A percentile compares a stretch with the other conserved stretches of the same genome.
Evolutionary conservation across 257 asterid species (phyloP).

Genomic region (Solanum pinnatisectum): DNA sequence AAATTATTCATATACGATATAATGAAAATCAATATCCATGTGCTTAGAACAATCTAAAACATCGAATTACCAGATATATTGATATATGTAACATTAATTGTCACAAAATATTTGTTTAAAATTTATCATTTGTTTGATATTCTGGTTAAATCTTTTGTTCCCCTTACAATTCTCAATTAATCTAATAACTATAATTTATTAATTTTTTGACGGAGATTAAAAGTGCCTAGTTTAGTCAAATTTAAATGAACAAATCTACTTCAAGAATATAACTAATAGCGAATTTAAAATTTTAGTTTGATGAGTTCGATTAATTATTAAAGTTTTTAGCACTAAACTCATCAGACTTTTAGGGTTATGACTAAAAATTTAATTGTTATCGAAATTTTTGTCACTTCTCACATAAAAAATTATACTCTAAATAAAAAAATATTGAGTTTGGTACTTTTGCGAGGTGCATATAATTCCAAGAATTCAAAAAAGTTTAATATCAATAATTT

Average conservation of each 20-base stretch:
- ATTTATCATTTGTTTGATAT: neutral
- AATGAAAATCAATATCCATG: neutral
- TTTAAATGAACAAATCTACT: neutral
- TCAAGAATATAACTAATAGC: neutral
- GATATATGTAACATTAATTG: neutral
- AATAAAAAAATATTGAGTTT: no score
- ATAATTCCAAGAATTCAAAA: neutral
- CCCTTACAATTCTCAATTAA: no score
- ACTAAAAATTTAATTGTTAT: neutral
- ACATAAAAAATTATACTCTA: no score
- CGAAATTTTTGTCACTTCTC: neutral
- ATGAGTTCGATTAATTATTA: neutral
- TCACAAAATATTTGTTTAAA: neutral
- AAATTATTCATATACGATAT: neutral
- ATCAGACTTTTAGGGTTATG: neutral
- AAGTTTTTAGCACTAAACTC: neutral
- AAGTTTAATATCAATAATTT: neutral
- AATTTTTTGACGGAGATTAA: no score
- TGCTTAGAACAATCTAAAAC: neutral
- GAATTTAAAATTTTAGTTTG: fast-evolving
- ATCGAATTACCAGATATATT: neutral
- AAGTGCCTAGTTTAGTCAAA: neutral
- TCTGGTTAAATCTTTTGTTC: neutral
- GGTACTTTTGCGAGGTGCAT: neutral
- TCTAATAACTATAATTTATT: no score